A percentile compares a stretch with the other conserved stretches of the same genome.
These are phyloP conservation scores for Penicillium lividum DNA, from an alignment of 495 filamentous ascomycete species.

Conservation along the genomic window DNA sequence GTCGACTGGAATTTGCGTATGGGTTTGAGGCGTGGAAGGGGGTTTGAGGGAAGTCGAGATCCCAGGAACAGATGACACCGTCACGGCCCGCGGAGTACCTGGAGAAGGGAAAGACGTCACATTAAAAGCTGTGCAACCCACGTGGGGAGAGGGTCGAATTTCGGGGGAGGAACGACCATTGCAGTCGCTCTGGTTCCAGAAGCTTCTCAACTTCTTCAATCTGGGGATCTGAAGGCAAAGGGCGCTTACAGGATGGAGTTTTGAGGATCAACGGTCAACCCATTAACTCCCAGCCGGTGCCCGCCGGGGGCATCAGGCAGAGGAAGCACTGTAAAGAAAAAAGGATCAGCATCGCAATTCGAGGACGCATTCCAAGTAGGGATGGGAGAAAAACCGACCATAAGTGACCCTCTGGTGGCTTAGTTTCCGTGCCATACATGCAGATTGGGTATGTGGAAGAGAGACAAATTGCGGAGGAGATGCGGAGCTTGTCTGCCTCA, in stretches of 20 bases:
- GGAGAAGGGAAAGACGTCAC: constrained; percentile 21
- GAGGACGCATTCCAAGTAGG: not conserved
- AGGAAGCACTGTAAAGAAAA: constrained; percentile 71
- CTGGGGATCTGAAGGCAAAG: not conserved
- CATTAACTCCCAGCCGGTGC: constrained; percentile 92
- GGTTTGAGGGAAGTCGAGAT: constrained; percentile 61
- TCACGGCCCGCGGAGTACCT: constrained; percentile 97
- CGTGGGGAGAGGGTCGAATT: constrained; percentile 6
- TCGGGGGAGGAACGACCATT: constrained; percentile 1
- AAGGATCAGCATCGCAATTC: constrained; percentile 3
- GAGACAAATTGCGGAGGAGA: constrained; percentile 40
- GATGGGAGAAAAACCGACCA: constrained; percentile 31
- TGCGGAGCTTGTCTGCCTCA: constrained; percentile 37
- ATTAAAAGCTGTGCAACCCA: constrained; percentile 25
- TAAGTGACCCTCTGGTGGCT: constrained; percentile 54
- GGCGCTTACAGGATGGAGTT: constrained; percentile 80
- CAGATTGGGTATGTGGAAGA: constrained; percentile 23
- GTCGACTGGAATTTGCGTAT: constrained; percentile 29
- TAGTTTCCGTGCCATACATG: constrained; percentile 51
- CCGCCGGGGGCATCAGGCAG: constrained; percentile 88
- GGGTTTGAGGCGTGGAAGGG: constrained; percentile 38
- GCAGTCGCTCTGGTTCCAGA: not conserved
- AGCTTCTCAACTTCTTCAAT: not conserved
- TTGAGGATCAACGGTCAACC: constrained; percentile 80
- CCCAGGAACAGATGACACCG: constrained; percentile 94